Percentiles rank a stretch among this genome's conserved stretches.
Evolutionary conservation across 495 filamentous ascomycete species (phyloP).

Genomic region (Aspergillus asperescens): DNA sequence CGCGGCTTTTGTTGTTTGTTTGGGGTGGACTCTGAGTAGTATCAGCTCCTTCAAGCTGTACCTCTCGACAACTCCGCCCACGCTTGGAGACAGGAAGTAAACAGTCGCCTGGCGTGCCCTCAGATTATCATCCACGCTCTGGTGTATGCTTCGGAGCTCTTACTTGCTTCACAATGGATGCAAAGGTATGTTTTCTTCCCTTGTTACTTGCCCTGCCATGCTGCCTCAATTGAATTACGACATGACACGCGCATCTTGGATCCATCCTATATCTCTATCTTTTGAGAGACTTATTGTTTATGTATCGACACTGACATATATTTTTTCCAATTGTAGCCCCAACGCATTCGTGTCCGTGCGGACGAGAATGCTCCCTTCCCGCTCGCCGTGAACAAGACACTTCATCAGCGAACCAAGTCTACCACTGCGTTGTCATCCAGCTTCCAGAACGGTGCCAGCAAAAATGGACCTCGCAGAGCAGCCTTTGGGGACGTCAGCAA

Average conservation of each 20-base stretch:
- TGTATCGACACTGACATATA: constrained; percentile 5
- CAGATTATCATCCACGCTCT: constrained; percentile 9
- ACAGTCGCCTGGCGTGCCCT: constrained; percentile 22
- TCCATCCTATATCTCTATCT: background rate
- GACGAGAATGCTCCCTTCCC: constrained; percentile 69
- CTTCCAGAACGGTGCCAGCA: constrained; percentile 52
- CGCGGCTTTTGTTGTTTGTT: constrained; percentile 30
- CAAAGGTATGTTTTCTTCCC: constrained; percentile 33
- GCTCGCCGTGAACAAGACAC: constrained; percentile 48
- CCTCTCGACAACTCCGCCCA: constrained; percentile 12
- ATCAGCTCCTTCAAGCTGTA: constrained; percentile 12
- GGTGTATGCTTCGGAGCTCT: constrained; percentile 9
- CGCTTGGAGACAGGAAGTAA: constrained; percentile 23
- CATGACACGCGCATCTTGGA: constrained; percentile 13
- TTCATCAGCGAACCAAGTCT: constrained; percentile 80
- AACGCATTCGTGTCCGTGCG: constrained; percentile 60
- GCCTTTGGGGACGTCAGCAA: constrained; percentile 81
- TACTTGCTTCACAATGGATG: constrained; percentile 31
- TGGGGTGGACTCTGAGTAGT: constrained; percentile 21
- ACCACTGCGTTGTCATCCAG: constrained; percentile 59
- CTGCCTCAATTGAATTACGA: background rate
- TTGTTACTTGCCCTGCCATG: background rate
- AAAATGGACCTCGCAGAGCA: constrained; percentile 65
- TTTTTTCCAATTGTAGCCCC: constrained; percentile 51
- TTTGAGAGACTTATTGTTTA: background rate